Base-by-base conservation (phyloP, 768 basidiomycete genomes). In the Phylloporus scabripes region DNA sequence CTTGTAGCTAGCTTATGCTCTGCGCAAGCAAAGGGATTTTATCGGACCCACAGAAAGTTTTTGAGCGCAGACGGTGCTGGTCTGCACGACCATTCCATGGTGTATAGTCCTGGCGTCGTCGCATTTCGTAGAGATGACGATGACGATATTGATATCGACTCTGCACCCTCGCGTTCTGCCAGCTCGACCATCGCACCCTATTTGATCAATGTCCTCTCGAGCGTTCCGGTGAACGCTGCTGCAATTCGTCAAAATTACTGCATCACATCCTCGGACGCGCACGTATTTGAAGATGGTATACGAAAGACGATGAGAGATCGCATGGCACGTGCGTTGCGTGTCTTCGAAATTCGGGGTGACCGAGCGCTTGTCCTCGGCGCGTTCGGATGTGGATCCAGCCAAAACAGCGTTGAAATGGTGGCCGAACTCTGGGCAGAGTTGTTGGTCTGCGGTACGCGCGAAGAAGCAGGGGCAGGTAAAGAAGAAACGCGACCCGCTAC, bases 401-500 rank as follows among this genome's bases (percentile, higher is more conserved):
- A 69, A 56, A 77, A 77, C 54, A 64, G 48, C 9, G 66, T 74
- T 29, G 70, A 69, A 43, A 67, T 64, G 58, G 64, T 77, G 23
- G 74, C 72, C 15, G 60, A 64, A 41, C 66, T 75, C 23, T 76
- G 75, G 74, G 74, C 75, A 12, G 73, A 74, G 59, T 54, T 77
- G 12, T 59, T 77, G 15, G 66, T 68, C 5, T 72, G 66, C 20
- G 72, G 67, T 6, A 62, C 58, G 5, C 37, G 44, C 15, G 61
- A 66, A 42, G 60, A 56, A 50, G 59, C 43, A 18, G 52, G 51
- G 33, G 56, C 37, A 45, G 42, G 43, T 7, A 53, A 53, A 48
- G 62, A 54, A 11, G 54, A 50, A 33, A 52, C 20, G n/a, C 41
- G n/a, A 17, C 44, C 46, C 4, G 69, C 72, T 37, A 60, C 65